These are phyloP conservation scores for Lineolata rhizophorae DNA, from an alignment of 495 filamentous ascomycete species.

Conservation along the genomic window DNA sequence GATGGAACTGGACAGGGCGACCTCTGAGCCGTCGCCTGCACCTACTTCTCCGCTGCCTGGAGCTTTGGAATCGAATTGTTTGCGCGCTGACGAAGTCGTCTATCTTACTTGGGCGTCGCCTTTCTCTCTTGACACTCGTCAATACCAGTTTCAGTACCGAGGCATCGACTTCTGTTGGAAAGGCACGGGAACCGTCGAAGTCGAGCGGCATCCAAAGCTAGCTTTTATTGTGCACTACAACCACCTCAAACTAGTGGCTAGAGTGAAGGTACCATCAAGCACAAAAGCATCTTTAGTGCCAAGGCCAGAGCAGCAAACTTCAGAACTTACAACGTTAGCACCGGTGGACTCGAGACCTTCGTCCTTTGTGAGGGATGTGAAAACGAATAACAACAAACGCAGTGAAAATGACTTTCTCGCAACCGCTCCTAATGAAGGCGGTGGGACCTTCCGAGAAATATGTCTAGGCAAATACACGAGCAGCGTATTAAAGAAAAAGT, in stretches of 20 bases:
- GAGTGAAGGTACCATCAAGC: too few relatives aligned
- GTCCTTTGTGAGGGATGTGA: not conserved
- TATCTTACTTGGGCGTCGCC: constrained; percentile 8
- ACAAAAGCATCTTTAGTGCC: too few relatives aligned
- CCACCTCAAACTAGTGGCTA: constrained; percentile 4
- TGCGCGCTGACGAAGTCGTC: constrained; percentile 10
- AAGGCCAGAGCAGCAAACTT: too few relatives aligned
- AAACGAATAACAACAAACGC: not conserved
- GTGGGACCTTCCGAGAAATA: constrained; percentile 1
- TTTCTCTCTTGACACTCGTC: constrained; percentile 4
- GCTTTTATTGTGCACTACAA: not conserved
- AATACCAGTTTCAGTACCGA: constrained; percentile 3
- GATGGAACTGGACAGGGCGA: not conserved
- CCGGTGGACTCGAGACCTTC: too few relatives aligned
- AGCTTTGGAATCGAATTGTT: not conserved
- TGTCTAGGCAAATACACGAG: constrained; percentile 8
- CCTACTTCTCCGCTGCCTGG: not conserved
- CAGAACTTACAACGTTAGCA: too few relatives aligned
- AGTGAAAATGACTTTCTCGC: too few relatives aligned
- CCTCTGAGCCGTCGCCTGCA: not conserved
- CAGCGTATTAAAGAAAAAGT: constrained; percentile 5
- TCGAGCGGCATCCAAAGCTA: not conserved
- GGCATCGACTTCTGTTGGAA: constrained; percentile 5
- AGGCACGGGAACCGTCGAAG: constrained; percentile 3
- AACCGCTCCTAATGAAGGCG: not conserved